Evolutionary conservation across 2,329 filamentous ascomycete genomes (phyloP).

Genomic region (Stachybotrys echinatus): DNA sequence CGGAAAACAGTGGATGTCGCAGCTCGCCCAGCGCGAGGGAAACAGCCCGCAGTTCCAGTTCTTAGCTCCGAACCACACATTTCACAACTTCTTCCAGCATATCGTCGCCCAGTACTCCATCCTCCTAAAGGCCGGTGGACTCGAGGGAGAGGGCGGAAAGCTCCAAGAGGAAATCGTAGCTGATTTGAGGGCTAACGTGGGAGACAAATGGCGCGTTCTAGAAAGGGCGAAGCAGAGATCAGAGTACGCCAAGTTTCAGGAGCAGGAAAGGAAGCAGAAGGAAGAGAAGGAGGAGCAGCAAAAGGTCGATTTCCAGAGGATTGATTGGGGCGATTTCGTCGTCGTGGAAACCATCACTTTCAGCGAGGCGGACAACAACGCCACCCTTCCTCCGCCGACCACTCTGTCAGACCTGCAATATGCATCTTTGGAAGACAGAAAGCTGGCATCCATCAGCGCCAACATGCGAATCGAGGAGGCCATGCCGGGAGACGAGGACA

Average conservation of each 20-base stretch:
- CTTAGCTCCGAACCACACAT: conserved; percentile 86
- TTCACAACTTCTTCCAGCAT: conserved; percentile 92
- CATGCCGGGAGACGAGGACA: conserved; percentile 73
- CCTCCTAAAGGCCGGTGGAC: conserved; percentile 62
- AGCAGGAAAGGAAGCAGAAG: conserved; percentile 80
- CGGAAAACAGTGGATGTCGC: conserved; percentile 86
- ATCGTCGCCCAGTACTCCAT: conserved; percentile 91
- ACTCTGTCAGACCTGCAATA: conserved; percentile 89
- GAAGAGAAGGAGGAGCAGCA: conserved; percentile 84
- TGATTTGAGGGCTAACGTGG: conserved; percentile 67
- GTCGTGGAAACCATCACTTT: conserved; percentile 95
- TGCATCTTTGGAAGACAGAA: conserved; percentile 91
- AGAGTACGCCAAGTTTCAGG: conserved; percentile 80
- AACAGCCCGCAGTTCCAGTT: conserved; percentile 96
- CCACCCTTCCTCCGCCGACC: conserved; percentile 81
- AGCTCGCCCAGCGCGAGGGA: conserved; percentile 80
- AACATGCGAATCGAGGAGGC: conserved; percentile 90
- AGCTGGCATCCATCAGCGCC: conserved; percentile 77
- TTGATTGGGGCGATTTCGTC: conserved; percentile 97
- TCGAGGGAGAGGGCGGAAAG: conserved; percentile 61
- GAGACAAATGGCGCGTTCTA: conserved; percentile 76
- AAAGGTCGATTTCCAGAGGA: conserved; percentile 69
- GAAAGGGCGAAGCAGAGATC: conserved; percentile 78
- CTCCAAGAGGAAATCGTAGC: conserved; percentile 67
- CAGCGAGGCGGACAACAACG: conserved; percentile 79